Evolutionary conservation across 805 yeast genomes (phyloP), one percentile per base, ranked within the genome.

Genomic region (Metschnikowia koreensis): DNA sequence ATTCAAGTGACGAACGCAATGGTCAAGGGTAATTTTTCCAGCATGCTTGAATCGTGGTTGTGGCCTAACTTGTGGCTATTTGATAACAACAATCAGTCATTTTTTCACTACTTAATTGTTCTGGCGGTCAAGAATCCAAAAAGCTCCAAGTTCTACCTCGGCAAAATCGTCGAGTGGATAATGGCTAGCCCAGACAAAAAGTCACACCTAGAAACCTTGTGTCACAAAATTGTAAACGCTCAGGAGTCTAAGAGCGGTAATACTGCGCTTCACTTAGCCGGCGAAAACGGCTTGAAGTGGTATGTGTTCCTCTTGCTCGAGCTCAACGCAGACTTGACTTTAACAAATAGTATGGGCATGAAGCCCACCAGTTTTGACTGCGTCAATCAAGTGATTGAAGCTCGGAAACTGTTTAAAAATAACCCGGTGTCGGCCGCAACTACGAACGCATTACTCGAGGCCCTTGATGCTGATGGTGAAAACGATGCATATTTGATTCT

Each of bases 321-420:
- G 46, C 63, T 74, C 17, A 64, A 63, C 15, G 77, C 78, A 0
- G 73, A 92, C 64, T 82, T 88, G 6, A 76, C 77, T 34, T 77
- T 89, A 44, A 81, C 89, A 6, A 94, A 94, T 66, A 86, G 88
- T 46, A 87, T 93, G 4, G 97, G 97, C 0, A 77, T 93, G 34
- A 82, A 87, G 54, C 96, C 98, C 3, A 70, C 77, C 12, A 98
- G 94, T 69, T 93, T 88, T 69, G 96, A 96, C 42, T 82, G 87
- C 48, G 81, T 77, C 42, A 70, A 81, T 43, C 76, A 74, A 44
- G 62, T 65, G 11, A 44, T 52, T n/a, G 60, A 51, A 11, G 41
- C 49, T 38, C 51, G 62, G 15, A 46, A 50, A n/a, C 49, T 54
- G 15, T 60, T 53, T 44, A 38, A 56, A 51, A 48, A 33, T 26